phyloP scores from a whole-genome alignment of 139 green algal genomes.

The Coelastrella sp. region DNA sequence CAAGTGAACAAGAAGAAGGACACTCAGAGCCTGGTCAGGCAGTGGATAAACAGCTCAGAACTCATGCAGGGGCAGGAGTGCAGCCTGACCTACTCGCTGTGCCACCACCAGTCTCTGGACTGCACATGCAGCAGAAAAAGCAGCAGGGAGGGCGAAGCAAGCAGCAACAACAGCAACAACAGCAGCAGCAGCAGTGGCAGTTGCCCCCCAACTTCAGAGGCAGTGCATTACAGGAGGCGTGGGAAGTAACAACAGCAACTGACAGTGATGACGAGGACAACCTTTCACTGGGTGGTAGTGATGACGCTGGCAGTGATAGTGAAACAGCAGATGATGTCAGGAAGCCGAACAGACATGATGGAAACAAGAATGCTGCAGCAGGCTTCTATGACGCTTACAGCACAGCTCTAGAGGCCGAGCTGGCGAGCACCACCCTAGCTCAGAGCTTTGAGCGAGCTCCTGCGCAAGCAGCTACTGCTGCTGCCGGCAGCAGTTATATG shows the following conservation, averaged over 20 bases:
- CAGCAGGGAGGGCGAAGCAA: neutral
- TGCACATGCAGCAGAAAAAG: neutral
- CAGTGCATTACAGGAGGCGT: slow-evolving; percentile 7
- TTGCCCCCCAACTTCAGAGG: slow-evolving; percentile 23
- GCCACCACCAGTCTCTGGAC: neutral
- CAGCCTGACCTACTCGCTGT: slow-evolving; percentile 5
- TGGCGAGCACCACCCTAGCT: slow-evolving; percentile 57
- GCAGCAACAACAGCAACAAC: slow-evolving; percentile 21
- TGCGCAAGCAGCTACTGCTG: slow-evolving; percentile 11
- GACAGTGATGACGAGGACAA: slow-evolving; percentile 43
- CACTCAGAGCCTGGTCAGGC: neutral
- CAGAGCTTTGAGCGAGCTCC: slow-evolving; percentile 58
- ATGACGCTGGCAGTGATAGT: slow-evolving; percentile 23
- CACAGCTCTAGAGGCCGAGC: slow-evolving; percentile 61
- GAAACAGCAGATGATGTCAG: slow-evolving; percentile 52
- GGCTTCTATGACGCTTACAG: slow-evolving; percentile 72
- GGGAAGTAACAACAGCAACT: slow-evolving; percentile 38
- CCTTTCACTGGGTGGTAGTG: slow-evolving; percentile 22
- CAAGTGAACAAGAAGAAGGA: neutral
- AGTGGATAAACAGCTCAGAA: neutral
- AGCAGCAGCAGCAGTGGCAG: slow-evolving; percentile 39
- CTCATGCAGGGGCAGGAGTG: neutral
- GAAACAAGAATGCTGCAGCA: neutral
- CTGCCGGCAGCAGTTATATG: neutral
- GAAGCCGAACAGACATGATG: neutral